Evolutionary conservation across 306 rosid species (phyloP).

Genomic region (Quercus glauca): DNA sequence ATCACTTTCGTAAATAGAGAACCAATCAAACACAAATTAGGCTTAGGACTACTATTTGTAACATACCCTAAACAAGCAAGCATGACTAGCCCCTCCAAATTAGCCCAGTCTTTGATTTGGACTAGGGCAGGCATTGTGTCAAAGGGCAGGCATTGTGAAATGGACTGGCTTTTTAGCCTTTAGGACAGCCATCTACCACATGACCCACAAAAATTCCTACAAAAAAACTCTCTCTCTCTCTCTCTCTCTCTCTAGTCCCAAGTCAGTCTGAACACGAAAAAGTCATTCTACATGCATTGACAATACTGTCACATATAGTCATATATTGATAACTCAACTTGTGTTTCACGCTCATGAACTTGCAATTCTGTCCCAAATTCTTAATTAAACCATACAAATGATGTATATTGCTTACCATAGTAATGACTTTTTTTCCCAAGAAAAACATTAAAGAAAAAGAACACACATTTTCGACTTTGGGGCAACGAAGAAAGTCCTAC

Average conservation of each 20-base stretch:
- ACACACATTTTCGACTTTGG: too few species aligned
- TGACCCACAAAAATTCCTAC: background rate
- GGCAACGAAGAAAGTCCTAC: too few species aligned
- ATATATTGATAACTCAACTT: conserved; percentile 1
- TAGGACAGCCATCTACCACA: background rate
- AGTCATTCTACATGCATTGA: background rate
- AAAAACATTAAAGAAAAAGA: too few species aligned
- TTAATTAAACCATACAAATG: background rate
- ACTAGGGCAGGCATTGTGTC: too few species aligned
- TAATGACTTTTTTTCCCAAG: background rate
- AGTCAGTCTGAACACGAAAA: background rate
- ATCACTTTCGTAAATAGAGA: too few species aligned
- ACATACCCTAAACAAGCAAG: background rate
- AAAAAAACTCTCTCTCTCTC: too few species aligned
- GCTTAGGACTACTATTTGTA: background rate
- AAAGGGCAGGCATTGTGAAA: too few species aligned
- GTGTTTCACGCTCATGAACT: background rate
- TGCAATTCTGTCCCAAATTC: background rate
- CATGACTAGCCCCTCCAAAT: background rate
- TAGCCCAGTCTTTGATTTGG: background rate
- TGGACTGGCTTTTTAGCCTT: background rate
- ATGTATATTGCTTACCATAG: too few species aligned
- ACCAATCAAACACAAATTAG: background rate
- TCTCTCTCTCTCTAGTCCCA: too few species aligned
- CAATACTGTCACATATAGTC: background rate